Percentiles rank a stretch among this genome's conserved stretches.
Evolutionary conservation across 225 moss, liverwort and hornwort genomes (phyloP).

Genomic region (Lunularia cruciata): DNA sequence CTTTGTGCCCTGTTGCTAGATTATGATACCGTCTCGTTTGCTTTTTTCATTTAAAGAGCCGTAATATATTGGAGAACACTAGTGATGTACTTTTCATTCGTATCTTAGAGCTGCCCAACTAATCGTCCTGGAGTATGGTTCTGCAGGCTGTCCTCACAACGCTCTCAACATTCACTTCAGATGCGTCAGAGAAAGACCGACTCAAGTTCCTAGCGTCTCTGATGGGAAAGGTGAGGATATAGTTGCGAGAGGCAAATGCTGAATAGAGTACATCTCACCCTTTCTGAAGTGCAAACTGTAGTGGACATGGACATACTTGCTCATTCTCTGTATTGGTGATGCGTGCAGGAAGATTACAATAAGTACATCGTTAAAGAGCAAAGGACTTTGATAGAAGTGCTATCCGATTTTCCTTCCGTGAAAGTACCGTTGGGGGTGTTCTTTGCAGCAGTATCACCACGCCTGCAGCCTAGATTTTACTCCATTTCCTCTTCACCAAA

Average conservation of each 20-base stretch:
- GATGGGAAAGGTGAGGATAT: slow-evolving; percentile 54
- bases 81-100: too few relatives aligned
- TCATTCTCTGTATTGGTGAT: background rate
- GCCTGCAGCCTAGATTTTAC: slow-evolving; percentile 78
- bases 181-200: slow-evolving; percentile 54
- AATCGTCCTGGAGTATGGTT: too few relatives aligned
- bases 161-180: slow-evolving; percentile 59
- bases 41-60: too few relatives aligned
- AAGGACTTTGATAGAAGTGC: slow-evolving; percentile 74
- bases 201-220: slow-evolving; percentile 65
- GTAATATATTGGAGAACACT: too few relatives aligned
- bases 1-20: too few relatives aligned
- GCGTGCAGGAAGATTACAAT: slow-evolving; percentile 65
- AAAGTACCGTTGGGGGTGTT: slow-evolving; percentile 82
- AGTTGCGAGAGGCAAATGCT: too few relatives aligned
- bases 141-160: slow-evolving; percentile 58
- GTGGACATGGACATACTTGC: background rate
- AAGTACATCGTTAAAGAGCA: slow-evolving; percentile 74
- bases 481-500: slow-evolving; percentile 95
- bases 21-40: too few relatives aligned
- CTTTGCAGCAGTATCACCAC: slow-evolving; percentile 83
- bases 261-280: background rate
- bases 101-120: too few relatives aligned
- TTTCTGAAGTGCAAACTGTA: background rate
- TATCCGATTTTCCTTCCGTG: slow-evolving; percentile 75